Evolutionary conservation across 2,329 filamentous ascomycete genomes (phyloP), one percentile per base, ranked within the genome.

Genomic region (Colletotrichum truncatum): DNA sequence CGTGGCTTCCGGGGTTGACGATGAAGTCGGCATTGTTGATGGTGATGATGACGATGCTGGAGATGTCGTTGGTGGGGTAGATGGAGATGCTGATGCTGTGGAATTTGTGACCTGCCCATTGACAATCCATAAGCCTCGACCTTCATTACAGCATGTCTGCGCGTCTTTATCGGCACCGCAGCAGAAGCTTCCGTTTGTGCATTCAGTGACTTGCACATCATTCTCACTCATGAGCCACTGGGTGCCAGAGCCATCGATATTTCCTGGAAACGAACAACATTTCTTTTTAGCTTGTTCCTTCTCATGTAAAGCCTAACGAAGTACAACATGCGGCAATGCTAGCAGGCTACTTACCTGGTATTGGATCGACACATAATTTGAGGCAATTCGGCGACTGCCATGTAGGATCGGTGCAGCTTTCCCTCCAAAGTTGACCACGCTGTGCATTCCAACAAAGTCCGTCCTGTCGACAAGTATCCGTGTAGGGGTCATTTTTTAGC

Each of bases 311-410:
- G n/a, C n/a, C n/a, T 21, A 39, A n/a, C n/a, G n/a, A n/a, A 41
- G 38, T 10, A n/a, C n/a, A n/a, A n/a, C n/a, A n/a, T n/a, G n/a
- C n/a, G n/a, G n/a, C n/a, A n/a, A n/a, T n/a, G n/a, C n/a, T n/a
- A n/a, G n/a, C n/a, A n/a, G n/a, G n/a, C n/a, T n/a, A n/a, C n/a
- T n/a, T n/a, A n/a, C n/a, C n/a, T n/a, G n/a, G n/a, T n/a, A n/a
- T 38, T 12, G 12, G 1, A 6, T 38, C 11, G 39, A 46, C 5
- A 14, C 69, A 72, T 4, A 72, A 41, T 52, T 70, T 68, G 16
- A 70, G 12, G 51, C 70, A 71, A 11, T 51, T 68, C 1, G 68
- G 69, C 43, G 61, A 64, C 30, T 69, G 16, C 70, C 69, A 72
- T 21, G 70, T 70, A 9, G 57, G 62, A 25, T 71, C 70, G 5